Evolutionary conservation across 2,329 filamentous ascomycete species (phyloP).

Genomic region (Beauveria australis): DNA sequence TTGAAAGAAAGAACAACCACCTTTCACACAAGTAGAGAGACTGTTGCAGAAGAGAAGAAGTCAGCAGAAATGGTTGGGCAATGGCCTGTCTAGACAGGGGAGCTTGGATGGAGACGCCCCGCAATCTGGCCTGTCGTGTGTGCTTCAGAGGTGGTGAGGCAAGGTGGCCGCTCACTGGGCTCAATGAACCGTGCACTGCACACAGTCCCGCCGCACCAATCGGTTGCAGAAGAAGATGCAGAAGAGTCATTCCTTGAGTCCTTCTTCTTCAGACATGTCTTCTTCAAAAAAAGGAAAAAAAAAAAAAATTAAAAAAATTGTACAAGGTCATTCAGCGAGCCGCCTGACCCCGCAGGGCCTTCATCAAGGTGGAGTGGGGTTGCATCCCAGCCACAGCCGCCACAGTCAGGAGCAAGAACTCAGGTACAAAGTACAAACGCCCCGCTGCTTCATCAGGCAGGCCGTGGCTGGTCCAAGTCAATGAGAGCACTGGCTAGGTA

Average conservation of each 20-base stretch:
- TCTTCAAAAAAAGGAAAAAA: background rate
- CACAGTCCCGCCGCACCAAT: no score
- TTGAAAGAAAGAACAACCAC: background rate
- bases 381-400: background rate
- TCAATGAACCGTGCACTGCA: background rate
- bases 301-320: background rate
- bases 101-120: conserved; percentile 9
- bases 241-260: no score
- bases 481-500: background rate
- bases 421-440: background rate
- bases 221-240: no score
- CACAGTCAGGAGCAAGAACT: background rate
- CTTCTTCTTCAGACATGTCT: no score
- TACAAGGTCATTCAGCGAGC: background rate
- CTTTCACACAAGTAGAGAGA: conserved; percentile 2
- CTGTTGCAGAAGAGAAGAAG: conserved; percentile 1
- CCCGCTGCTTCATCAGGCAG: background rate
- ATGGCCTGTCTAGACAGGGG: background rate
- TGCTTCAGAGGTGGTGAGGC: conserved; percentile 5
- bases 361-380: background rate
- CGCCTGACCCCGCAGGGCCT: background rate
- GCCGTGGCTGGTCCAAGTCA: background rate
- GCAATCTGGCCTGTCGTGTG: conserved; percentile 10
- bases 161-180: background rate
- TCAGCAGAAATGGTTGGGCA: background rate